Evolutionary conservation across 2,329 filamentous ascomycete species (phyloP), one percentile per base, ranked within the genome.

Genomic region (Neonectria hederae): DNA sequence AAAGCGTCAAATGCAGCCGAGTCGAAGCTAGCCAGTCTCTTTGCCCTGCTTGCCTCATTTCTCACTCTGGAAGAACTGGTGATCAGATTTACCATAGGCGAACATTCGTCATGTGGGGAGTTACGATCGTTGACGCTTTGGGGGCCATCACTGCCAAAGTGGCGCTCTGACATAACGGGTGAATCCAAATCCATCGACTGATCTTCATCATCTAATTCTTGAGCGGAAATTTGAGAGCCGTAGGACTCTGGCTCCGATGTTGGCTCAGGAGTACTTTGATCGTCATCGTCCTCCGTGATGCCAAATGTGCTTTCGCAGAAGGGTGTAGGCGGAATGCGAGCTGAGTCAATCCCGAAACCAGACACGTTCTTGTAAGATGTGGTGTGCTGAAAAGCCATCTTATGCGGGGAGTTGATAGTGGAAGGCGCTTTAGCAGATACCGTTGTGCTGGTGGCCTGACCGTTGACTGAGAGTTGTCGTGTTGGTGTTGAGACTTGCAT

Each of bases 1-100:
- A 76, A 72, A 3, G 71, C 65, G 60, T 83, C 81, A 35, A 83
- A 79, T 17, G 73, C 75, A 11, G 57, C 62, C 3, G 76, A 70
- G 54, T 74, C 54, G 51, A 74, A 74, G 5, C 45, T 55, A 43
- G 63, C 63, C 28, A 65, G 8, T 26, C 54, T 52, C 30, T 48
- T 60, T 28, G 59, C 54, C 42, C 49, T 72, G 26, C 42, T 46
- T 26, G 62, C 54, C 42, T 65, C 69, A 48, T 28, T 42, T 48
- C 55, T 67, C 19, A 46, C 40, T 21, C 51, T 59, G 24, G 60
- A 58, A 43, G 56, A 40, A 14, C 52, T 58, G 3, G 55, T 48
- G 42, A 43, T 48, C n/a, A 55, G 10, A 54, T 59, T 43, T 13
- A 56, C n/a, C 32, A 48, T 19, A 11, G 53, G 53, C 21, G 42